Evolutionary conservation across 768 basidiomycete species (phyloP).

Genomic region (Suillus alpinus): DNA sequence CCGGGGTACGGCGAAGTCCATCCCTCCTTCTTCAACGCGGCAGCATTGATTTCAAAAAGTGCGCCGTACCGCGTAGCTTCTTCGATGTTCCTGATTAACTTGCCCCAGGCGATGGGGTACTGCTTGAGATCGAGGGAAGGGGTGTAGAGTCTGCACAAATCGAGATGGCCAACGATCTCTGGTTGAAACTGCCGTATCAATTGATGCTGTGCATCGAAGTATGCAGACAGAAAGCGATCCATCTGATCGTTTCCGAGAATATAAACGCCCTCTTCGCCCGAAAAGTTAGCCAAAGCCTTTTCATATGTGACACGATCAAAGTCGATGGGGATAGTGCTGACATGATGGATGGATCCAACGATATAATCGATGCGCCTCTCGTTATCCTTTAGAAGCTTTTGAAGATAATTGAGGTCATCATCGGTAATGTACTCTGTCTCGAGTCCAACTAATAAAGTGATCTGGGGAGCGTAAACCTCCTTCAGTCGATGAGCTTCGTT

Average conservation of each 20-base stretch:
- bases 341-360: constrained; percentile 93
- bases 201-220: constrained; percentile 84
- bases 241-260: constrained; percentile 27
- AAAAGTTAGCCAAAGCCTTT: constrained; percentile 48
- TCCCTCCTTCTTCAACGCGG: constrained; percentile 81
- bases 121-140: constrained; percentile 57
- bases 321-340: constrained; percentile 85
- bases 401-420: constrained; percentile 59
- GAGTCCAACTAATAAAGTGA: constrained; percentile 80
- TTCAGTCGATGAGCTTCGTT: constrained; percentile 79
- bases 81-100: constrained; percentile 71
- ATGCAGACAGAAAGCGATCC: constrained; percentile 55
- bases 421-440: constrained; percentile 89
- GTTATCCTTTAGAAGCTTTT: constrained; percentile 47
- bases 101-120: constrained; percentile 58
- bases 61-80: constrained; percentile 81
- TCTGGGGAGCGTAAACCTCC: constrained; percentile 52
- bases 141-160: constrained; percentile 84
- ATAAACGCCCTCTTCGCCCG: constrained; percentile 24
- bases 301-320: constrained; percentile 77
- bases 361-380: constrained; percentile 71
- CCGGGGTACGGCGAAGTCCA: constrained; percentile 88
- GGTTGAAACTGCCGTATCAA: constrained; percentile 72
- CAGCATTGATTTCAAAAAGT: constrained; percentile 89
- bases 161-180: constrained; percentile 90